phyloP scores from a whole-genome alignment of 2,329 filamentous ascomycete species.

The Gnomoniopsis smithogilvyi region DNA sequence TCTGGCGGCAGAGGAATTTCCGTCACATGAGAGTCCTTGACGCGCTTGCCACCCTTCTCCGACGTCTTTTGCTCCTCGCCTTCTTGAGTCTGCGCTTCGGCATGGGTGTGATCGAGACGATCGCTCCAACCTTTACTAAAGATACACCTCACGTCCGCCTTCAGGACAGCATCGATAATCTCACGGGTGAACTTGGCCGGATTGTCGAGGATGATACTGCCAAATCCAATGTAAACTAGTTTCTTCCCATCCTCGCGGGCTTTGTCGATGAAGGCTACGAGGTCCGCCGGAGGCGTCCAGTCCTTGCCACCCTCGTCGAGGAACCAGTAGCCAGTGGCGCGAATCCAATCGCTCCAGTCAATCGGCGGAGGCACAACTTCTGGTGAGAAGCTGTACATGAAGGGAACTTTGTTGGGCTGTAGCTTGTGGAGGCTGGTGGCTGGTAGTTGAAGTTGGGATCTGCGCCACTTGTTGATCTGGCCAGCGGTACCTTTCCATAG shows the following conservation, averaged over 20 bases:
- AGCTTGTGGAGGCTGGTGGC: conserved; percentile 84
- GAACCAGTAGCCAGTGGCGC: conserved; percentile 98
- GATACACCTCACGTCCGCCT: conserved; percentile 91
- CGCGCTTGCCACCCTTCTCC: conserved; percentile 22
- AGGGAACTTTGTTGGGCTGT: conserved; percentile 96
- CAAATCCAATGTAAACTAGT: conserved; percentile 95
- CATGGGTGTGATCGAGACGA: conserved; percentile 39
- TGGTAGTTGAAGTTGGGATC: conserved; percentile 72
- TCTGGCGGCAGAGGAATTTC: conserved; percentile 72
- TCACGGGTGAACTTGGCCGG: conserved; percentile 84
- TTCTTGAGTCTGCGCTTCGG: conserved; percentile 24
- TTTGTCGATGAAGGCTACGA: conserved; percentile 77
- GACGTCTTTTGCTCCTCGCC: conserved; percentile 44
- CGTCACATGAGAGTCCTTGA: conserved; percentile 48
- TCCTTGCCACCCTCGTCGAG: conserved; percentile 66
- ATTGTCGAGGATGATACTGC: conserved; percentile 90
- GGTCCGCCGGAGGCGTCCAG: conserved; percentile 72
- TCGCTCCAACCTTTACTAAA: conserved; percentile 98
- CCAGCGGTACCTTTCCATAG: conserved; percentile 93
- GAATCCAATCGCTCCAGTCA: conserved; percentile 97
- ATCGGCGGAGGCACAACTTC: conserved; percentile 90
- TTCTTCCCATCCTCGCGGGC: conserved; percentile 82
- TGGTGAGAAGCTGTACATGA: conserved; percentile 95
- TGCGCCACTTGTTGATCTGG: conserved; percentile 92
- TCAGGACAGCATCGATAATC: conserved; percentile 87